Evolutionary conservation across 129 eudicot genomes (phyloP).

Genomic region (Centella asiatica): DNA sequence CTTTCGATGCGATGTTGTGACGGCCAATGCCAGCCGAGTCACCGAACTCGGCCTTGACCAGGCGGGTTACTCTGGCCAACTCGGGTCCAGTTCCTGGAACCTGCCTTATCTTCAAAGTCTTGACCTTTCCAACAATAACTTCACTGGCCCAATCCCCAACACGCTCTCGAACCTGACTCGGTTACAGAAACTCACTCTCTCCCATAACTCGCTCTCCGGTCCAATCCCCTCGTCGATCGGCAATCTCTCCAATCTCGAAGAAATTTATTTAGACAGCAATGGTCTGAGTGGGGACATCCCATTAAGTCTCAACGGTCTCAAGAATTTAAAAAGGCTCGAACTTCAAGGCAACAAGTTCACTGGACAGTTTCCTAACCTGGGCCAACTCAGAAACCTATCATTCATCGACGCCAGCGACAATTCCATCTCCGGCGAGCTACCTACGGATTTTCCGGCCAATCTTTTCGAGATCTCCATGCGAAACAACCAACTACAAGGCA

Average conservation of each 20-base stretch:
- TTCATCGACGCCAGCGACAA: slow-evolving; percentile 65
- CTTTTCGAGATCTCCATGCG: slow-evolving; percentile 45
- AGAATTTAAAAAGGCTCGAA: slow-evolving; percentile 54
- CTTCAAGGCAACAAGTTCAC: slow-evolving; percentile 54
- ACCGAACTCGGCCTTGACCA: slow-evolving; percentile 79
- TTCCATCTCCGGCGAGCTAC: slow-evolving; percentile 46
- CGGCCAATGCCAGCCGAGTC: slow-evolving; percentile 31
- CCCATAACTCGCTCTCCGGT: slow-evolving; percentile 56
- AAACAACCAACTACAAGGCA: slow-evolving; percentile 53
- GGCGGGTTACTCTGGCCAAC: slow-evolving; percentile 70
- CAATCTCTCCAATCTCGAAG: slow-evolving; percentile 37
- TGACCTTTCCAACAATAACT: slow-evolving; percentile 59
- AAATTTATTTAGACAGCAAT: slow-evolving; percentile 56
- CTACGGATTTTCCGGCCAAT: slow-evolving; percentile 30
- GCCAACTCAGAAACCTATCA: slow-evolving; percentile 35
- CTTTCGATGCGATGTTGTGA: slow-evolving; percentile 52
- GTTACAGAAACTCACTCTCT: slow-evolving; percentile 42
- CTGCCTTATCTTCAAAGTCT: slow-evolving; percentile 59
- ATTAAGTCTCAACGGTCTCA: slow-evolving; percentile 32
- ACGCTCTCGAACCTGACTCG: slow-evolving; percentile 46
- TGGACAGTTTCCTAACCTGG: slow-evolving; percentile 68
- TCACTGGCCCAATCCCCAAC: slow-evolving; percentile 63
- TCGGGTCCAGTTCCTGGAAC: slow-evolving; percentile 34
- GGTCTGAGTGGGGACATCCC: slow-evolving; percentile 47
- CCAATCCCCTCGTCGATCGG: slow-evolving; percentile 56